Conservation (phyloP, 2,329 filamentous ascomycete genomes). For the Beauveria scarabaeidicola region DNA sequence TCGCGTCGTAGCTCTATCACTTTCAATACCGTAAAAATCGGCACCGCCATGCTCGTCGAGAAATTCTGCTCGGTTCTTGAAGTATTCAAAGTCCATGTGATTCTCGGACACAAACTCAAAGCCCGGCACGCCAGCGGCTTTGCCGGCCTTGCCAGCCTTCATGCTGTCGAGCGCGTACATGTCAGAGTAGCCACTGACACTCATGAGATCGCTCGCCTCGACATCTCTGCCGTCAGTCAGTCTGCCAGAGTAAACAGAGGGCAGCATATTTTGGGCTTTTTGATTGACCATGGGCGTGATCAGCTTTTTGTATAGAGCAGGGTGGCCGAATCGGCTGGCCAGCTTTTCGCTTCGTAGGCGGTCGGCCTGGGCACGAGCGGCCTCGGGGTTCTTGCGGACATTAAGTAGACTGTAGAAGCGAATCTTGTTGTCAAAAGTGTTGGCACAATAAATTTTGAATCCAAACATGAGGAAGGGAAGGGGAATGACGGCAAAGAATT, state of each 20-base stretch:
- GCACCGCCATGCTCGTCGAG: conserved; percentile 78
- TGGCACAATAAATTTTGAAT: conserved; percentile 82
- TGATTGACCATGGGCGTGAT: conserved; percentile 94
- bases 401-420: conserved; percentile 69
- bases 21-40: conserved; percentile 54
- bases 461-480: conserved; percentile 67
- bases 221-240: conserved; percentile 57
- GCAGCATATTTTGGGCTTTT: conserved; percentile 77
- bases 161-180: conserved; percentile 76
- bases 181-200: conserved; percentile 70
- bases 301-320: conserved; percentile 78
- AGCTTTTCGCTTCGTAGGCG: conserved; percentile 58
- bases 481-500: conserved; percentile 63
- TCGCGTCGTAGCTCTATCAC: conserved; percentile 33
- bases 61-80: conserved; percentile 84
- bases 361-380: conserved; percentile 40
- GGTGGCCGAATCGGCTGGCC: conserved; percentile 77
- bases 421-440: conserved; percentile 67
- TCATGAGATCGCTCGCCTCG: conserved; percentile 46
- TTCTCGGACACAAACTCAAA: conserved; percentile 87
- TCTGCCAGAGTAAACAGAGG: conserved; percentile 78
- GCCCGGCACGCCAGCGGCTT: conserved; percentile 47
- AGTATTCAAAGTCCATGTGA: conserved; percentile 84
- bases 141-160: conserved; percentile 45
- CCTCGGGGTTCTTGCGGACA: conserved; percentile 38